Evolutionary conservation across 2,329 filamentous ascomycete genomes (phyloP), one percentile per base, ranked within the genome.

Genomic region (Cladosporium sp.): DNA sequence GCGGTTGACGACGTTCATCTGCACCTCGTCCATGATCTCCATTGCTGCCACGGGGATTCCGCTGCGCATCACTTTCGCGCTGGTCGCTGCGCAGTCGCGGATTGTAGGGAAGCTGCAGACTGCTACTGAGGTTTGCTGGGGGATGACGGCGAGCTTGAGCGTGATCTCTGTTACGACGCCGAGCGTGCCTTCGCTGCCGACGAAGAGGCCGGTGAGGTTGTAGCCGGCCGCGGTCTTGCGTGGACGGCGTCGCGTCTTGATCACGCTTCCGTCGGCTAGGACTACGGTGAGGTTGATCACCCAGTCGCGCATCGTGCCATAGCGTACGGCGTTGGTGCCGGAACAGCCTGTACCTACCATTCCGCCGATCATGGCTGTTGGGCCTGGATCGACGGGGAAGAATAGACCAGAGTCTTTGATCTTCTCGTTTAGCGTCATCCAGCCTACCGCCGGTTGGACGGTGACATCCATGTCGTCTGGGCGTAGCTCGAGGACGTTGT

Each of bases 381-480:
- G 87, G 71, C 89, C 89, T 12, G 92, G 92, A 68, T 97, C 92
- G 12, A 96, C 87, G 1, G 92, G 92, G 70, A 96, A 95, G 76
- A 96, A 96, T 1, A 97, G 82, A 0, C 90, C 90, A 3, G 84
- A 87, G 39, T 84, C 80, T 73, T 88, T 84, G 68, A 89, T 85
- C 51, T 85, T 80, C 64, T 88, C 85, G 67, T 97, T 97, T 59
- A 97, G 76, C 55, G 89, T 85, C 82, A 95, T 92, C 92, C 92
- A 97, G n/a, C 88, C 88, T 9, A 97, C 87, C 6, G 89, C 89
- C 3, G 92, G 92, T 72, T 97, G 92, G 3, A 97, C 91, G 4
- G 96, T 89, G 51, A 96, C 82, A 67, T 97, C 92, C 89, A 96
- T 91, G 71, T 96, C 92, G 3, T 90, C 88, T 65, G 89, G 87